A percentile compares a stretch with the other conserved stretches of the same genome.
Evolutionary conservation across 2,329 filamentous ascomycete species (phyloP).

Genomic region (Trichoderma afroharzianum): DNA sequence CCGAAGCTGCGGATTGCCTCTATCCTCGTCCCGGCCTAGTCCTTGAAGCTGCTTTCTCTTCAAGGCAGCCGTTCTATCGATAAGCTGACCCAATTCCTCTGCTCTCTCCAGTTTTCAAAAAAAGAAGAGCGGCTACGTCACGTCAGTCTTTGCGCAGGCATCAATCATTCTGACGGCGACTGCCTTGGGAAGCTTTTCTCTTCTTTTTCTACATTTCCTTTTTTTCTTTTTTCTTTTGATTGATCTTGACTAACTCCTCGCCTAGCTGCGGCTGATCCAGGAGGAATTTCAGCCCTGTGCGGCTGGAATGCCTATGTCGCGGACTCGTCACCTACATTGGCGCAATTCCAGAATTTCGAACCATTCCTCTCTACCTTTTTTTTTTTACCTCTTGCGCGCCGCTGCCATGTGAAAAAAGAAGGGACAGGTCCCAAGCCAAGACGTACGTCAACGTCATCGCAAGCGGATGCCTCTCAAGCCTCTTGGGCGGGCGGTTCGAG

Average conservation of each 20-base stretch:
- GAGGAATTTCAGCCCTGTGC: slow-evolving; percentile 6
- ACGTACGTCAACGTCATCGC: slow-evolving; percentile 16
- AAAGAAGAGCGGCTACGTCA: not conserved
- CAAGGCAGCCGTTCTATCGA: slow-evolving; percentile 6
- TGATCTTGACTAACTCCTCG: not conserved
- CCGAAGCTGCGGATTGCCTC: slow-evolving; percentile 11
- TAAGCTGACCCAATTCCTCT: not conserved
- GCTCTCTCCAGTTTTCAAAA: not conserved
- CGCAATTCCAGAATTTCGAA: not conserved
- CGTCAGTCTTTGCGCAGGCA: not conserved
- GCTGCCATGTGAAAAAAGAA: slow-evolving; percentile 9
- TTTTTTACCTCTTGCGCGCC: not conserved
- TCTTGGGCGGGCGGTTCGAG: slow-evolving; percentile 11
- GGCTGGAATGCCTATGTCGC: not conserved
- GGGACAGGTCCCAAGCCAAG: not conserved
- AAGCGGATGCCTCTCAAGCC: slow-evolving; percentile 13
- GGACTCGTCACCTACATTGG: not conserved
- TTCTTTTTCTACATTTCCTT: not conserved
- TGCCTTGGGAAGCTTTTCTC: not conserved
- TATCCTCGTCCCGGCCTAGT: slow-evolving; percentile 5
- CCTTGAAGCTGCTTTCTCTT: not conserved
- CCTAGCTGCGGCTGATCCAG: not conserved
- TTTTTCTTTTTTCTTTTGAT: not conserved
- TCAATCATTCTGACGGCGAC: not conserved
- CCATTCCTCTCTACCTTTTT: not conserved